A percentile compares a stretch with the other conserved stretches of the same genome.
phyloP scores from a whole-genome alignment of 129 eudicot species.

The Gnaphalium uliginosum region DNA sequence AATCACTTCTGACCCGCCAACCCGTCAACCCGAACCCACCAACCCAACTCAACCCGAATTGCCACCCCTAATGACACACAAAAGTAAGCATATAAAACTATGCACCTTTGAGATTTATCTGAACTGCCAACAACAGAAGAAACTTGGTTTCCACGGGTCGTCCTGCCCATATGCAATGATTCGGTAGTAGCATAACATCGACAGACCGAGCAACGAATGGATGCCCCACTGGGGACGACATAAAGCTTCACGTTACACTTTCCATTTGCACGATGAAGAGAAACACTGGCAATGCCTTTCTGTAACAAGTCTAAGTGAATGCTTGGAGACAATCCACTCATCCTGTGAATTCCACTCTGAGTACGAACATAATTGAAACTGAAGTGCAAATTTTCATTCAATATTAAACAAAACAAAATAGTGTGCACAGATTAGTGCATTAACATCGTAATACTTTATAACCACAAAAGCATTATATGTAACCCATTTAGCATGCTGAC shows the following conservation, averaged over 20 bases:
- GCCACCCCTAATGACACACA: no score
- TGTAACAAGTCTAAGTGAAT: slow-evolving; percentile 40
- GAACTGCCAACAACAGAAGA: slow-evolving; percentile 34
- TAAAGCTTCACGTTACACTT: slow-evolving; percentile 35
- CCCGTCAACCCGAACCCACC: no score
- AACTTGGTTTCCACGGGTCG: slow-evolving; percentile 23
- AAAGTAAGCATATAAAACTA: background rate
- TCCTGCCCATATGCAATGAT: slow-evolving; percentile 42
- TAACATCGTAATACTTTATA: background rate
- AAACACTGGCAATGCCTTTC: slow-evolving; percentile 31
- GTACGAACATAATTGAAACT: slow-evolving; percentile 7
- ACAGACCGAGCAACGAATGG: slow-evolving; percentile 24
- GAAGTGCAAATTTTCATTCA: slow-evolving; percentile 6
- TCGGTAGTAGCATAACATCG: slow-evolving; percentile 42
- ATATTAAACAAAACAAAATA: background rate
- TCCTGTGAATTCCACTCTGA: slow-evolving; percentile 37
- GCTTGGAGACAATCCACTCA: slow-evolving; percentile 39
- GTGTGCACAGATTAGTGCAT: background rate
- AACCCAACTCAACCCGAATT: no score
- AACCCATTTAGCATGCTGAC: no score
- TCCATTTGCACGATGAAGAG: slow-evolving; percentile 33
- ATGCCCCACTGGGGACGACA: slow-evolving; percentile 33
- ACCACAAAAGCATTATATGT: background rate
- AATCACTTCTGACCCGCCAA: no score
- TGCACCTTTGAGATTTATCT: slow-evolving; percentile 47